Conservation (phyloP, 1,139 yeast genomes). For the Nakaseomyces kungkrabaensis region DNA sequence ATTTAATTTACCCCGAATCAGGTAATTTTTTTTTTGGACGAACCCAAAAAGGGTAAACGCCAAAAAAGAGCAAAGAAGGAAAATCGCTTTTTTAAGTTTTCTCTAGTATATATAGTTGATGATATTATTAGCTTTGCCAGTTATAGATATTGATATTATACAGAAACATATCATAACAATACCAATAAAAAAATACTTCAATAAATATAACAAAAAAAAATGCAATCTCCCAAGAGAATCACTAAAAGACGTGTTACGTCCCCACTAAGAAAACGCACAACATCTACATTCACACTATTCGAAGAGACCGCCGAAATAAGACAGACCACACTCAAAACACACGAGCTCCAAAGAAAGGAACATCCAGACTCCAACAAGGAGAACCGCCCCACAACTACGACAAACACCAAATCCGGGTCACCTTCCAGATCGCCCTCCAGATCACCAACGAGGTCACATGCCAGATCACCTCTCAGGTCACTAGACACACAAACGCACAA, state of each 20-base stretch:
- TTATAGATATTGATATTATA: no score
- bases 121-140: no score
- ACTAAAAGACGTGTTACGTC: not conserved
- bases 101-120: no score
- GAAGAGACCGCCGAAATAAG: conserved; percentile 1
- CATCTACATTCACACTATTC: not conserved
- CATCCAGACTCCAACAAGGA: not conserved
- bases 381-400: not conserved
- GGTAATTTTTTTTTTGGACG: not conserved
- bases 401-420: not conserved
- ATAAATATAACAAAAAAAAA: not conserved
- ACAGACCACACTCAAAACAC: not conserved
- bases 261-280: not conserved
- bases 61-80: no score
- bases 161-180: no score
- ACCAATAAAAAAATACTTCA: not conserved
- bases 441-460: no score
- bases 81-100: no score
- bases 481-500: not conserved
- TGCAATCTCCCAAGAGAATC: not conserved
- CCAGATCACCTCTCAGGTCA: not conserved
- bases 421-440: no score
- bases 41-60: no score
- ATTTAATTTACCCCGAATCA: not conserved
- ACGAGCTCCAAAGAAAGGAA: not conserved